These are phyloP conservation scores for Chlorella sorokiniana DNA, from an alignment of 139 green algal species.

Conservation along the genomic window DNA sequence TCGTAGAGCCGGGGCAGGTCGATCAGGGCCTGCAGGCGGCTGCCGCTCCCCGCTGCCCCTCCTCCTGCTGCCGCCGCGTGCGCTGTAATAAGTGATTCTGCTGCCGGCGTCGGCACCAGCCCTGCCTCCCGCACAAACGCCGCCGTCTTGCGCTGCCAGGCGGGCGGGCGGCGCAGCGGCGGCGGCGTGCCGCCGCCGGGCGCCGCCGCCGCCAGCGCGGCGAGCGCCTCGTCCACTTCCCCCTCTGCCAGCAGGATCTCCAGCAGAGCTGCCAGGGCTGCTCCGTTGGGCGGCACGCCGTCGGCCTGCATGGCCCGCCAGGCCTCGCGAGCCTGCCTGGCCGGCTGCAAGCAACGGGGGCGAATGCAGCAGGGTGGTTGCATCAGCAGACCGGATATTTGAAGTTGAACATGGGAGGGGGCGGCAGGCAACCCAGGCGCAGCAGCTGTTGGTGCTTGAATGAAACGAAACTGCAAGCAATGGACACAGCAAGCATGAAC, in stretches of 20 bases:
- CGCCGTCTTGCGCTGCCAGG: slow-evolving; percentile 1
- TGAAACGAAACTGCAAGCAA: too few relatives aligned
- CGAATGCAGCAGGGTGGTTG: not conserved
- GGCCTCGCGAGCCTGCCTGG: not conserved
- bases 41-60: not conserved
- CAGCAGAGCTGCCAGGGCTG: slow-evolving; percentile 13
- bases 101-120: too few relatives aligned
- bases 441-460: too few relatives aligned
- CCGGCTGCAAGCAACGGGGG: not conserved
- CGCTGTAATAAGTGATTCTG: too few relatives aligned
- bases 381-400: not conserved
- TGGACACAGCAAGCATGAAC: too few relatives aligned
- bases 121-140: not conserved
- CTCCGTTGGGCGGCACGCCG: slow-evolving; percentile 25
- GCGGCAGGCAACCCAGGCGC: too few relatives aligned
- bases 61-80: not conserved
- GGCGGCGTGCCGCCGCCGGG: not conserved
- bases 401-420: too few relatives aligned
- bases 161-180: not conserved
- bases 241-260: slow-evolving; percentile 26
- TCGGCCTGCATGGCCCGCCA: slow-evolving; percentile 17
- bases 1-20: slow-evolving; percentile 27
- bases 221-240: slow-evolving; percentile 24
- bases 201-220: not conserved
- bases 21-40: not conserved